Evolutionary conservation across 345 rosid species (phyloP).

Genomic region (Corchorus capsularis): DNA sequence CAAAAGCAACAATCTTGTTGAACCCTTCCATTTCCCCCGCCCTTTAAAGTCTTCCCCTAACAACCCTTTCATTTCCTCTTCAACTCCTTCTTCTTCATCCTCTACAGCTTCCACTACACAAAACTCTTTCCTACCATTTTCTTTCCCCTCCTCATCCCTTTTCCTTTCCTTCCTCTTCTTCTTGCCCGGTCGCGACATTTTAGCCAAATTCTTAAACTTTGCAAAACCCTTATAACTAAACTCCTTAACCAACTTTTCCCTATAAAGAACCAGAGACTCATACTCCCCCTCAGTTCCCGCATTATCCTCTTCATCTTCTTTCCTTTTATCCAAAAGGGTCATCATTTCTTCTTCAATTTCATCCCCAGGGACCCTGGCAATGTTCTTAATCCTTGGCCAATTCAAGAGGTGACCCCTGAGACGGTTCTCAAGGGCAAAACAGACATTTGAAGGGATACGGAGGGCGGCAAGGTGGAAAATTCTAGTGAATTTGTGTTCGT

Average conservation of each 20-base stretch:
- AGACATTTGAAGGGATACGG: slow-evolving; percentile 8
- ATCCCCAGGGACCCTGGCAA: slow-evolving; percentile 17
- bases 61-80: slow-evolving; percentile 62
- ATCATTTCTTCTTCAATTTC: slow-evolving; percentile 14
- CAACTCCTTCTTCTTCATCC: slow-evolving; percentile 34
- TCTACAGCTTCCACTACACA: slow-evolving; percentile 66
- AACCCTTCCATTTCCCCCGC: slow-evolving; percentile 69
- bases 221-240: slow-evolving; percentile 68
- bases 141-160: slow-evolving; percentile 31
- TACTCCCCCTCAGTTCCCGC: background rate
- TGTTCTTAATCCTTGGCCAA: slow-evolving; percentile 22
- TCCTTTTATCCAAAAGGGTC: background rate
- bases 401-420: slow-evolving; percentile 23
- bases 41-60: slow-evolving; percentile 69
- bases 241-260: slow-evolving; percentile 43
- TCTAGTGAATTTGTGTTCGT: slow-evolving; percentile 56
- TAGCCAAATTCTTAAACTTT: slow-evolving; percentile 78
- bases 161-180: slow-evolving; percentile 43
- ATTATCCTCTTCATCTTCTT: background rate
- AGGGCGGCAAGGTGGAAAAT: slow-evolving; percentile 16
- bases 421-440: slow-evolving; percentile 15
- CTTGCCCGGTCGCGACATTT: slow-evolving; percentile 67
- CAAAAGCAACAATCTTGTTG: slow-evolving; percentile 87
- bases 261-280: slow-evolving; percentile 5
- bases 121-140: slow-evolving; percentile 42